Evolutionary conservation across 1,139 yeast species (phyloP).

Genomic region (Yamadazyma dushanensis): DNA sequence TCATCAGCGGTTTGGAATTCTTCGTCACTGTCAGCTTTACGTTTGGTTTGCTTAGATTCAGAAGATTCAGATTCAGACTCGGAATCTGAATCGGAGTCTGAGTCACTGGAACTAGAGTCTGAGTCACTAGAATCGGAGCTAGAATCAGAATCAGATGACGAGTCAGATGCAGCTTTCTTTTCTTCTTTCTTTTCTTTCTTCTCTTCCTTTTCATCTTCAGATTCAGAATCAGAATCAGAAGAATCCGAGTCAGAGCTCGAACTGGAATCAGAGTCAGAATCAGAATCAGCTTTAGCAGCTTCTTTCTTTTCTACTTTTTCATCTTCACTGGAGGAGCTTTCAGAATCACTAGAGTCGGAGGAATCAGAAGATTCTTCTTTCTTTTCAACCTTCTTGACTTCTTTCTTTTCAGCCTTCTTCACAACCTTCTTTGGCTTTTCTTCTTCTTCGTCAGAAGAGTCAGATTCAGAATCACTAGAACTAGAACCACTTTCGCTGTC

Average conservation of each 20-base stretch:
- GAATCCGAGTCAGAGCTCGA: constrained; percentile 13
- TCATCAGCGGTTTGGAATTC: constrained; percentile 28
- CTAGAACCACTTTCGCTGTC: constrained; percentile 13
- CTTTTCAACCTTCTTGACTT: background rate
- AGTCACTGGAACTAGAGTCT: constrained; percentile 26
- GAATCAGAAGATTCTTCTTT: constrained; percentile 11
- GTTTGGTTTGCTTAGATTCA: constrained; percentile 26
- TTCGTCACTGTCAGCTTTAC: constrained; percentile 33
- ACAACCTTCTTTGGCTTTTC: constrained; percentile 1
- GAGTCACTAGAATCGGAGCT: constrained; percentile 27
- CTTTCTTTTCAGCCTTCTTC: constrained; percentile 14
- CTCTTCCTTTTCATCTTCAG: constrained; percentile 17
- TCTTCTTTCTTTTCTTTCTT: constrained; percentile 10
- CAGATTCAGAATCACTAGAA: constrained; percentile 15
- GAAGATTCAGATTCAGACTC: constrained; percentile 26
- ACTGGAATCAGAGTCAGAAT: constrained; percentile 19
- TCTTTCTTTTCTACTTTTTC: constrained; percentile 25
- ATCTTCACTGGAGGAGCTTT: constrained; percentile 5
- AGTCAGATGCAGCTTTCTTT: constrained; percentile 10
- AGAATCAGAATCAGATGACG: constrained; percentile 14
- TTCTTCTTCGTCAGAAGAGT: constrained; percentile 14
- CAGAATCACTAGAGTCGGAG: constrained; percentile 9
- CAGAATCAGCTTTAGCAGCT: constrained; percentile 16
- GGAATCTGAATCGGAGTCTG: constrained; percentile 32
- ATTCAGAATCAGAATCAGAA: constrained; percentile 10